These are phyloP conservation scores for Starmerella floris DNA, from an alignment of 805 yeast genomes.

Conservation along the genomic window DNA sequence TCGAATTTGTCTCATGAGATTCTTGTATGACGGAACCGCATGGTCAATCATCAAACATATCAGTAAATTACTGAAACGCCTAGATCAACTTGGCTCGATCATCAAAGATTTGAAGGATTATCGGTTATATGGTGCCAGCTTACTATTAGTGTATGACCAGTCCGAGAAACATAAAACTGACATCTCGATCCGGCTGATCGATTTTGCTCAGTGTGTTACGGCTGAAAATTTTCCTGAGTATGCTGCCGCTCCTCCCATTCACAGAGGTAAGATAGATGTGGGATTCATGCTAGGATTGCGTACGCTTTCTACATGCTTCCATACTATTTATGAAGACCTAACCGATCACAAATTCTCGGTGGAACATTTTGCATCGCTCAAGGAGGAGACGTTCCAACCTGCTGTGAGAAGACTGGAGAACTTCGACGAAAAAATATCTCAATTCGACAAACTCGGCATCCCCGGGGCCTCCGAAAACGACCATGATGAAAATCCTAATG, in stretches of 20 bases:
- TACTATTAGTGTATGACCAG: conserved; percentile 83
- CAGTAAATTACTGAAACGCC: conserved; percentile 47
- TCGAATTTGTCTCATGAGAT: conserved; percentile 58
- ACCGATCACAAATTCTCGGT: conserved; percentile 31
- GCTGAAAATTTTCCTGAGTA: conserved; percentile 37
- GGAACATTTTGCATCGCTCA: conserved; percentile 13
- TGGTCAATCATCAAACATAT: conserved; percentile 53
- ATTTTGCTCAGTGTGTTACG: conserved; percentile 87
- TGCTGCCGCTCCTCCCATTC: conserved; percentile 58
- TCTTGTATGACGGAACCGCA: conserved; percentile 62
- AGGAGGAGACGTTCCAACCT: conserved; percentile 3
- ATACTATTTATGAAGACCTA: conserved; percentile 42
- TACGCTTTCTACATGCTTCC: conserved; percentile 58
- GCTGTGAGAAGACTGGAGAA: conserved; percentile 8
- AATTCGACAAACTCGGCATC: no score
- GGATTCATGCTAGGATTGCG: conserved; percentile 78
- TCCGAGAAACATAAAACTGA: conserved; percentile 21
- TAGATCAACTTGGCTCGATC: conserved; percentile 45
- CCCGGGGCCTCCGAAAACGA: background rate
- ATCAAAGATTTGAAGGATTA: conserved; percentile 53
- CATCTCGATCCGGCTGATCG: conserved; percentile 49
- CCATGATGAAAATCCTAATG: background rate
- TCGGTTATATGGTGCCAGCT: conserved; percentile 81
- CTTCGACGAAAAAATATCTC: conserved; percentile 3
- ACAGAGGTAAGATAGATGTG: conserved; percentile 49